Percentiles rank a stretch among this genome's conserved stretches.
phyloP scores from a whole-genome alignment of 2,329 filamentous ascomycete genomes.

The Pochonia chlamydosporia region DNA sequence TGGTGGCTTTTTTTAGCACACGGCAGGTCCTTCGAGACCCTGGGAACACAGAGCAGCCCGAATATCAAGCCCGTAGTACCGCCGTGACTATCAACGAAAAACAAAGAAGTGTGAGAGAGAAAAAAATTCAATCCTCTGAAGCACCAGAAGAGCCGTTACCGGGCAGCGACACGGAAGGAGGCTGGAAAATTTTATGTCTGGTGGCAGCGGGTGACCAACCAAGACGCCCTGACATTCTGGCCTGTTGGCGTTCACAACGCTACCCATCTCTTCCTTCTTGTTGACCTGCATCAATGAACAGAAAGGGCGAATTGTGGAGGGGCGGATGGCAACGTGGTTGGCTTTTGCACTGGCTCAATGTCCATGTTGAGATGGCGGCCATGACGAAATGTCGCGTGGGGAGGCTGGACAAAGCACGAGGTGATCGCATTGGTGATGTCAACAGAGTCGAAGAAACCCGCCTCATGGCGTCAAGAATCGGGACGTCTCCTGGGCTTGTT shows the following conservation, averaged over 20 bases:
- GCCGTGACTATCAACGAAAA: neutral
- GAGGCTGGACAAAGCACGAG: neutral
- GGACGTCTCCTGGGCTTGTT: no score
- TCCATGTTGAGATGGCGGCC: neutral
- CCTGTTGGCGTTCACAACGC: no score
- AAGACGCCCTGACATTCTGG: no score
- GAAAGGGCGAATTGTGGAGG: neutral
- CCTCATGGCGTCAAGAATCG: no score
- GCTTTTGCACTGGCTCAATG: neutral
- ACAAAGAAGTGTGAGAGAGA: no score
- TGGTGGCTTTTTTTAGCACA: neutral
- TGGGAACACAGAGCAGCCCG: neutral
- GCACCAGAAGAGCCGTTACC: neutral
- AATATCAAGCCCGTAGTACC: neutral
- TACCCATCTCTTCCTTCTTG: no score
- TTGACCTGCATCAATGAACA: neutral
- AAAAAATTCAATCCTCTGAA: neutral
- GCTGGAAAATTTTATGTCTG: no score
- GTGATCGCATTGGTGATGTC: no score
- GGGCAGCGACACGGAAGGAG: neutral
- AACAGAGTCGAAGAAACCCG: no score
- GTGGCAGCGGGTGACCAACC: no score
- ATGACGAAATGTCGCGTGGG: neutral
- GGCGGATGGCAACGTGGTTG: neutral
- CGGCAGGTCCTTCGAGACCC: neutral